Base-by-base conservation (phyloP, 257 asterid genomes). In the Agastache rugosa region DNA sequence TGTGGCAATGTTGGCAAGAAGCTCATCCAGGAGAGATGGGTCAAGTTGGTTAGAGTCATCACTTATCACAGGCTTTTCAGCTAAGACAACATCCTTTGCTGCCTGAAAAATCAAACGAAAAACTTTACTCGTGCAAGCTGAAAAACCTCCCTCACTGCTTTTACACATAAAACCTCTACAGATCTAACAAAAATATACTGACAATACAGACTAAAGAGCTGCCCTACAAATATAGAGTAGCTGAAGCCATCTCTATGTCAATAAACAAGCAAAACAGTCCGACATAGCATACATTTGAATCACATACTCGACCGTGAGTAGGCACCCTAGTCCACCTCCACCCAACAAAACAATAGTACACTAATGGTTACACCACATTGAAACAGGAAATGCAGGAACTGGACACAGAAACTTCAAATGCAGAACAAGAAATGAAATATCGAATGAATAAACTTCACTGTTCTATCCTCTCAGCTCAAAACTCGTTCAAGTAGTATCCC, bases 61-160 rank as follows among this genome's bases (percentile, higher is more conserved):
- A 77, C 97, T 87, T 58, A 95, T 95, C 79, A 95, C 96, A 11
- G 99, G 99, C 86, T 95, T 95, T 83, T 95, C 99, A 65, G 98
- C 98, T 80, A 95, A 81, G 74, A 95, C 99, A 60, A 95, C 96
- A 89, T 95, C 98, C 86, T 95, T 95, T 50, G 99, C 98, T 67
- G 99, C 99, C 99, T 95, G 96, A 77, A 79, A 76, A 71, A 71
- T 63, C 41, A 68, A 42, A 25, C 76, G 47, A 6, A 69, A 61
- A 64, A 62, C 37, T 47, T 71, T 62, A 70, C 50, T 54, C 35
- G 25, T 60, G 41, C 41, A 29, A 29, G 62, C 56, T 67, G 22
- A 45, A 37, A 55, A 68, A 53, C 22, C 63, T 47, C n/a, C 25
- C 29, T 17, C 16, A 17, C 42, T 54, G 63, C 50, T 50, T 75